Evolutionary conservation across 1,284 basidiomycete genomes (phyloP).

Genomic region (Athelia psychrophila): DNA sequence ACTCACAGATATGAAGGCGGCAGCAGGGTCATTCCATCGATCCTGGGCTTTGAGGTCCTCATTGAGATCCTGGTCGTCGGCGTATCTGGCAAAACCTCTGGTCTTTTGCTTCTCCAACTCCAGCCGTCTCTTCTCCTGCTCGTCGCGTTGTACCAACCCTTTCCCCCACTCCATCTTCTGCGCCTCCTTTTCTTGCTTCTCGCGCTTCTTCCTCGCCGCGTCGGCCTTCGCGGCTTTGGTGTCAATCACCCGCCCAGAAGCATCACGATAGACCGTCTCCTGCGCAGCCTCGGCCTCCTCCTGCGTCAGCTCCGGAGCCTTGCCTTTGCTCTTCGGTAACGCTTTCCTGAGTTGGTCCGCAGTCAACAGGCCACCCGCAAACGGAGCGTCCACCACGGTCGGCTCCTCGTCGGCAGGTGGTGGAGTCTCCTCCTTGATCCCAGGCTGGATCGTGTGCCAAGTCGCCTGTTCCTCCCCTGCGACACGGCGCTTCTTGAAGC

Average conservation of each 20-base stretch:
- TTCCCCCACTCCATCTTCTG: constrained; percentile 97
- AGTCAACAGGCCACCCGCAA: constrained; percentile 77
- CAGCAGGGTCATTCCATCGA: constrained; percentile 94
- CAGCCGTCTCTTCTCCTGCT: constrained; percentile 59
- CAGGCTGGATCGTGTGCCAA: constrained; percentile 56
- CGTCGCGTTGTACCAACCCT: constrained; percentile 85
- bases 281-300: constrained; percentile 66
- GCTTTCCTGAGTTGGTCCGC: constrained; percentile 61
- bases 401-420: constrained; percentile 67
- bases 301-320: constrained; percentile 40
- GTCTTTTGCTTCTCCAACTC: constrained; percentile 69
- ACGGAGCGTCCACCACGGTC: constrained; percentile 53
- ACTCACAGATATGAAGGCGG: constrained; percentile 86
- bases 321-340: constrained; percentile 39
- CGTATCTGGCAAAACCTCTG: constrained; percentile 73
- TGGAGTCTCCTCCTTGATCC: constrained; percentile 45
- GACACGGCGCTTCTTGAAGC: constrained; percentile 70
- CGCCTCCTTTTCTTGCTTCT: constrained; percentile 80
- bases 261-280: constrained; percentile 94
- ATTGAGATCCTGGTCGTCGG: constrained; percentile 85
- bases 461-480: constrained; percentile 44
- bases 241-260: constrained; percentile 86
- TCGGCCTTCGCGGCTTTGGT: constrained; percentile 82
- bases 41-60: constrained; percentile 76
- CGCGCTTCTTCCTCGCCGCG: constrained; percentile 73